Evolutionary conservation across 2,329 filamentous ascomycete species (phyloP), one percentile per base, ranked within the genome.

Genomic region (Epicoccum sorghinum): DNA sequence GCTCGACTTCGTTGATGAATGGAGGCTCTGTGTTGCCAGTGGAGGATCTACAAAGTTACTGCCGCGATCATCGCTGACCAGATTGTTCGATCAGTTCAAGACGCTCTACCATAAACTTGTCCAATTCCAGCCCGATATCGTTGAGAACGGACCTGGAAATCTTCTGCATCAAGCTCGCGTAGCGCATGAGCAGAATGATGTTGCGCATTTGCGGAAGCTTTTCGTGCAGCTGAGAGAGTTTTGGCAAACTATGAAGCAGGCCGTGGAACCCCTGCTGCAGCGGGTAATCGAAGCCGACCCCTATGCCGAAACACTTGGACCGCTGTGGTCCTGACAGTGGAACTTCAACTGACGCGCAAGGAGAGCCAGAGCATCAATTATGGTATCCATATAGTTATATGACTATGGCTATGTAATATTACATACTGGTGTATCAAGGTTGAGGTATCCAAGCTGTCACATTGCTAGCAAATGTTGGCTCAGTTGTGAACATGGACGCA

Each of bases 161-260:
- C 70, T 68, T 36, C 57, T 74, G 10, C 72, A 74, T 43, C 69
- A 64, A 5, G 72, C 72, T 3, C 61, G 72, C 13, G 70, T 74
- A 0, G 72, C 72, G 3, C 63, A 71, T 13, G 72, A 74, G 44
- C 59, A 67, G 10, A 67, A 70, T 52, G 61, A 74, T 39, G 58
- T 73, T 7, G 62, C 62, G 24, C 57, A 52, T 1, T 73, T 74
- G 39, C 60, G 67, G 10, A 36, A 52, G 1, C 52, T 73, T 1
- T 56, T 62, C 7, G 64, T 67, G 9, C 69, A 72, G 24, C 59
- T 73, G 6, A 64, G 18, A 18, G 18, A 18, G 18, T 18, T 18
- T 18, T 18, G 18, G 18, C 18, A 18, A 18, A 18, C 18, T 18
- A 18, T 61, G 43, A 68, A 62, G 29, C 57, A 48, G 2, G 27